Evolutionary conservation across 73 alveolate species (phyloP).

Genomic region (Chromera velia): DNA sequence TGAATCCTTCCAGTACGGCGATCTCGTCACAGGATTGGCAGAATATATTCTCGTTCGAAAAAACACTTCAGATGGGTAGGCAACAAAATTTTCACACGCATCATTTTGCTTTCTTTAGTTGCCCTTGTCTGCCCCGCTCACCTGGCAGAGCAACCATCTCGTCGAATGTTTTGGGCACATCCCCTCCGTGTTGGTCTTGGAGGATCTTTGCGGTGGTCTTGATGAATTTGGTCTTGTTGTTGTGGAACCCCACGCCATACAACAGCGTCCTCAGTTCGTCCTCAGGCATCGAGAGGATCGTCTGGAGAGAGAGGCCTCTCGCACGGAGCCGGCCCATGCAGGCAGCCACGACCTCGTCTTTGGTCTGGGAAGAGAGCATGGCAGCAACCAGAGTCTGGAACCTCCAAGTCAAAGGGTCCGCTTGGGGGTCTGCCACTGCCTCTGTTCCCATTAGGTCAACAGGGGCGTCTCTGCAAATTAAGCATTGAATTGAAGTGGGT

Average conservation of each 20-base stretch:
- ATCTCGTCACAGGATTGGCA: too few relatives aligned
- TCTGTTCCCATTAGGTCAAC: not conserved
- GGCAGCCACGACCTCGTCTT: slow-evolving; percentile 59
- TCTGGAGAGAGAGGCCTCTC: slow-evolving; percentile 56
- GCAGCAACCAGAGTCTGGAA: slow-evolving; percentile 59
- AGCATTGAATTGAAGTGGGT: not conserved
- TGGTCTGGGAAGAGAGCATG: slow-evolving; percentile 65
- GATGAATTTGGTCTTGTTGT: slow-evolving; percentile 51
- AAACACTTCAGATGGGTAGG: too few relatives aligned
- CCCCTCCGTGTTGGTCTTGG: not conserved
- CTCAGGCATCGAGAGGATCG: slow-evolving; percentile 48
- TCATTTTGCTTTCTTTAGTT: too few relatives aligned
- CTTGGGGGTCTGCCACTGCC: not conserved
- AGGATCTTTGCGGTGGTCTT: not conserved
- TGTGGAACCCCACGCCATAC: slow-evolving; percentile 61
- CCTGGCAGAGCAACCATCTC: not conserved
- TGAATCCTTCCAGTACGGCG: too few relatives aligned
- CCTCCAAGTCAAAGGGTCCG: not conserved
- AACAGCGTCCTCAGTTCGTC: slow-evolving; percentile 48
- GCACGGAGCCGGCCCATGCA: slow-evolving; percentile 51
- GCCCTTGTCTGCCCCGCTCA: too few relatives aligned
- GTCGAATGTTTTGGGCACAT: not conserved
- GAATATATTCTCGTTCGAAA: too few relatives aligned
- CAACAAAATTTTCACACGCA: too few relatives aligned
- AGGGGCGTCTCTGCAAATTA: not conserved